Evolutionary conservation across 148 eudicot genomes (phyloP).

Genomic region (Cornus suecica): DNA sequence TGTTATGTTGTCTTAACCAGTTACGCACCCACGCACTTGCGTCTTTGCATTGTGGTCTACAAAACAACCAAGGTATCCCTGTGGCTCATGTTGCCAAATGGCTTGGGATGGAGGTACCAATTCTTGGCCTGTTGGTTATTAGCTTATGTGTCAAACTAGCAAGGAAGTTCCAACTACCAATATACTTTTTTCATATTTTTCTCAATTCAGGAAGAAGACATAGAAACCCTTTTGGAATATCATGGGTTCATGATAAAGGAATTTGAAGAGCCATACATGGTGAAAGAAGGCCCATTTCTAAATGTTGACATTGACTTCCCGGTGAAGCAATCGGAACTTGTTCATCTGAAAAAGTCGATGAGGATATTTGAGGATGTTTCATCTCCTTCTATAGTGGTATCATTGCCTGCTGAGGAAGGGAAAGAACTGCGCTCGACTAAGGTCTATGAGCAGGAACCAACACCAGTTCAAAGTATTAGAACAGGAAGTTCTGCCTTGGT

Average conservation of each 20-base stretch:
- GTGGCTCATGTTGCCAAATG: constrained; percentile 71
- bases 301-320: constrained; percentile 70
- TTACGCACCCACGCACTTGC: constrained; percentile 94
- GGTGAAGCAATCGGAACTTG: constrained; percentile 75
- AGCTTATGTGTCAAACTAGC: background rate
- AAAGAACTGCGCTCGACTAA: constrained; percentile 31
- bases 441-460: constrained; percentile 22
- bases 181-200: constrained; percentile 1
- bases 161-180: background rate
- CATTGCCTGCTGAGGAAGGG: constrained; percentile 23
- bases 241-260: constrained; percentile 89
- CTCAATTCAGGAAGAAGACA: constrained; percentile 65
- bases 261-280: constrained; percentile 92
- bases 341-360: constrained; percentile 59
- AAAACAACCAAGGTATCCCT: constrained; percentile 85
- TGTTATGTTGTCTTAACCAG: constrained; percentile 41
- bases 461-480: constrained; percentile 19
- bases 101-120: constrained; percentile 93
- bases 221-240: constrained; percentile 68
- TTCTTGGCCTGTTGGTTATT: background rate
- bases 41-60: constrained; percentile 84
- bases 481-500: constrained; percentile 16
- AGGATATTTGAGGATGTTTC: constrained; percentile 60
- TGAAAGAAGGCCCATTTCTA: constrained; percentile 75
- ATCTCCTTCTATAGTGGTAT: constrained; percentile 31